phyloP scores from a whole-genome alignment of 1,139 yeast genomes.

The Zhuliangozyma blackwelliae region DNA sequence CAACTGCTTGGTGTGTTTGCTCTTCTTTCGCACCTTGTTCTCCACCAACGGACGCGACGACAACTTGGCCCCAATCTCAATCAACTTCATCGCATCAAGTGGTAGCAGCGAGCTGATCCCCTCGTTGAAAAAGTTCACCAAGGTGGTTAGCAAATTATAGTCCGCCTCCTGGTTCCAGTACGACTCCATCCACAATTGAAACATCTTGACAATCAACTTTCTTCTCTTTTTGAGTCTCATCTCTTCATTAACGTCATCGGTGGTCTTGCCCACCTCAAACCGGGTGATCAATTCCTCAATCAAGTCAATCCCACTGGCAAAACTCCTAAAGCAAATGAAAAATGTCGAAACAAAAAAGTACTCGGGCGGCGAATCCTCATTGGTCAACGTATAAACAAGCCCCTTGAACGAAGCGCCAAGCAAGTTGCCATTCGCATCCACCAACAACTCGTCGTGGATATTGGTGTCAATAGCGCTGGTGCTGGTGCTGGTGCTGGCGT shows the following conservation, averaged over 20 bases:
- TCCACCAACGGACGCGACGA: constrained; percentile 34
- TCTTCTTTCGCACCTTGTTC: constrained; percentile 13
- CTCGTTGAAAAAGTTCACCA: constrained; percentile 75
- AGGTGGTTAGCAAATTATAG: constrained; percentile 56
- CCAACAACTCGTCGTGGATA: constrained; percentile 38
- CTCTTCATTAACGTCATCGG: constrained; percentile 39
- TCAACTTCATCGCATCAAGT: constrained; percentile 55
- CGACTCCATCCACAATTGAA: constrained; percentile 82
- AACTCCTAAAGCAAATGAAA: constrained; percentile 74
- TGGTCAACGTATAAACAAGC: constrained; percentile 65
- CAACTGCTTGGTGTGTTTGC: constrained; percentile 26
- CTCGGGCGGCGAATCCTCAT: constrained; percentile 66
- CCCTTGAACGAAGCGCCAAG: constrained; percentile 81
- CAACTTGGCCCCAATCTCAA: constrained; percentile 60
- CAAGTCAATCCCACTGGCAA: constrained; percentile 65
- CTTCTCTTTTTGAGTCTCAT: constrained; percentile 60
- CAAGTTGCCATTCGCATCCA: constrained; percentile 48
- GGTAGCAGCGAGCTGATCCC: constrained; percentile 57
- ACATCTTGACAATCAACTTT: constrained; percentile 60
- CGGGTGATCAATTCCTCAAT: constrained; percentile 66
- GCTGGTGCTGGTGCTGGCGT: constrained; percentile 4
- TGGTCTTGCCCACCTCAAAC: constrained; percentile 46
- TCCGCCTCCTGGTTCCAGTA: constrained; percentile 74
- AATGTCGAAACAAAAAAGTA: constrained; percentile 71
- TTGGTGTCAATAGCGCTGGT: constrained; percentile 2